phyloP scores from a whole-genome alignment of 2,329 filamentous ascomycete genomes.

The Pseudopyrenochaeta lycopersici region DNA sequence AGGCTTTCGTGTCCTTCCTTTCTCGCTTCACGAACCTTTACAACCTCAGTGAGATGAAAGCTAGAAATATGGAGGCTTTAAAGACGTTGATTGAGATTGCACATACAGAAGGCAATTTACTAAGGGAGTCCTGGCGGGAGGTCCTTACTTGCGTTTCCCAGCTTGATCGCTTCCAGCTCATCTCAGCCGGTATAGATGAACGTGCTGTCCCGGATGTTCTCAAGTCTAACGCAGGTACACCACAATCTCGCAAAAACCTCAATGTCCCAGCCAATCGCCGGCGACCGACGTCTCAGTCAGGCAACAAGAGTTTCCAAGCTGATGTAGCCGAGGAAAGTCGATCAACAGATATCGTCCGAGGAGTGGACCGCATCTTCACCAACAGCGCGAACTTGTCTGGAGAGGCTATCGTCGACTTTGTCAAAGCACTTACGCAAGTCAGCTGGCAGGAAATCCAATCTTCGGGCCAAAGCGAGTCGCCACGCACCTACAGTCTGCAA shows the following conservation, averaged over 20 bases:
- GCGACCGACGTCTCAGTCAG: slow-evolving; percentile 56
- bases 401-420: slow-evolving; percentile 95
- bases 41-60: slow-evolving; percentile 92
- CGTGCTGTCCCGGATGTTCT: slow-evolving; percentile 91
- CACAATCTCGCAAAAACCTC: slow-evolving; percentile 71
- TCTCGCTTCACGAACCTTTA: slow-evolving; percentile 95
- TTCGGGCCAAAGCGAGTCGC: slow-evolving; percentile 93
- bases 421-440: slow-evolving; percentile 89
- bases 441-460: slow-evolving; percentile 99
- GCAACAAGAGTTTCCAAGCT: slow-evolving; percentile 64
- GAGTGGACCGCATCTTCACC: slow-evolving; percentile 95
- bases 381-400: slow-evolving; percentile 93
- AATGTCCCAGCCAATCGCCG: slow-evolving; percentile 65
- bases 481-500: slow-evolving; percentile 94
- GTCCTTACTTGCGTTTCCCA: slow-evolving; percentile 95
- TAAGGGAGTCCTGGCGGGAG: slow-evolving; percentile 94
- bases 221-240: slow-evolving; percentile 69
- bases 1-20: slow-evolving; percentile 92
- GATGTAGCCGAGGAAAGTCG: slow-evolving; percentile 92
- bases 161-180: slow-evolving; percentile 91
- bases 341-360: slow-evolving; percentile 90
- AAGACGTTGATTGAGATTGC: slow-evolving; percentile 92
- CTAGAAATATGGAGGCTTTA: slow-evolving; percentile 94
- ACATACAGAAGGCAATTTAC: slow-evolving; percentile 87
- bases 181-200: slow-evolving; percentile 94